phyloP scores from a whole-genome alignment of 202 grass and related monocot species.

The Musa balbisiana region DNA sequence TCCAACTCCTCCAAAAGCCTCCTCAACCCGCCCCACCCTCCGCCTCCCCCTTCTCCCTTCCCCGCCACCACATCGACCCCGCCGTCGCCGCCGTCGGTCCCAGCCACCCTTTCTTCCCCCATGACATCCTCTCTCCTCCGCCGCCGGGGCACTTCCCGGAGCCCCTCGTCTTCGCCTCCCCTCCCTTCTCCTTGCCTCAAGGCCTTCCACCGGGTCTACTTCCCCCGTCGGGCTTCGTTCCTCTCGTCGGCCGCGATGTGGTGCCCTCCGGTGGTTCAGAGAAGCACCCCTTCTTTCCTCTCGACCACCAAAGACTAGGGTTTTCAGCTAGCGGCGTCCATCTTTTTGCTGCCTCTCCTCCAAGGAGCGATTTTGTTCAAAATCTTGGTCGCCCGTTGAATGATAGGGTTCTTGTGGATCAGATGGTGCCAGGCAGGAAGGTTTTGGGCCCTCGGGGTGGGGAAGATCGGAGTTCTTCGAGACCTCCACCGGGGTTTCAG shows the following conservation, averaged over 20 bases:
- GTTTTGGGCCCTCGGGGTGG: not conserved
- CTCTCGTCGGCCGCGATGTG: not conserved
- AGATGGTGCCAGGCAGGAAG: not conserved
- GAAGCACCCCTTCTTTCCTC: constrained; percentile 20
- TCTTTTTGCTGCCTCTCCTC: constrained; percentile 17
- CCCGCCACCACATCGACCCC: constrained; percentile 31
- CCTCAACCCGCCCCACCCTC: constrained; percentile 18
- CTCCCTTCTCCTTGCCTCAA: constrained; percentile 11
- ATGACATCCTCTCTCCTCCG: not conserved
- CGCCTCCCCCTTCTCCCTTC: not conserved
- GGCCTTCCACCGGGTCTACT: constrained; percentile 29
- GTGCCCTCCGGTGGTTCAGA: constrained; percentile 2
- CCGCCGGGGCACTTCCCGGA: constrained; percentile 26
- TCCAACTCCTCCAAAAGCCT: constrained; percentile 56
- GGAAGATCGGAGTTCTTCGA: not conserved
- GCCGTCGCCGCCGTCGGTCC: constrained; percentile 52
- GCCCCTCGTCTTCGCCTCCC: constrained; percentile 22
- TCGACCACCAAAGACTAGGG: constrained; percentile 23
- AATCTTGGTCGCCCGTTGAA: not conserved
- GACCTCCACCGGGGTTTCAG: not conserved
- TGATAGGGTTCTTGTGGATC: not conserved
- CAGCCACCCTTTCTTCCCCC: constrained; percentile 22
- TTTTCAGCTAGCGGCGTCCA: constrained; percentile 11
- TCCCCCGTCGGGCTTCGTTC: constrained; percentile 19
- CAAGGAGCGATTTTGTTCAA: constrained; percentile 5